Evolutionary conservation across 306 rosid genomes (phyloP), one percentile per base, ranked within the genome.

Genomic region (Dryas octopetala): DNA sequence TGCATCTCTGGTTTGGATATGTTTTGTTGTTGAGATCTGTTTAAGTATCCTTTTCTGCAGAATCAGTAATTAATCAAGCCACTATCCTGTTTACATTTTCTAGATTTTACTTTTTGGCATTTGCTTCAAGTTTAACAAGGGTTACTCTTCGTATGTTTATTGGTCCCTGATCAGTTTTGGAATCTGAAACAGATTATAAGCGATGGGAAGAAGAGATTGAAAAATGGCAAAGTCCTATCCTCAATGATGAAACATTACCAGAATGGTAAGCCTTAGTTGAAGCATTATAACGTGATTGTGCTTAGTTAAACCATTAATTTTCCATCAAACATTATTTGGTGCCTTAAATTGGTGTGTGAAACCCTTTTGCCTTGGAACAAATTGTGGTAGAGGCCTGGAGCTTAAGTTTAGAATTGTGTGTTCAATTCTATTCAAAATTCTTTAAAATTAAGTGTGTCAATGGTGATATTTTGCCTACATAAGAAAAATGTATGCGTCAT

Each of bases 191-290:
- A 92, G 97, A 83, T 85, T 95, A 95, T 77, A 92, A 88, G 79
- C 90, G 81, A 73, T 95, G 99, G 99, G 99, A 95, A 88, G 97
- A 92, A 86, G 97, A 92, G 72, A 95, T 95, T 80, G 97, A 92
- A 78, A 88, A 79, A 65, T 92, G 99, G 99, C 99, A 95, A 76
- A 80, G 52, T 55, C 99, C 97, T 76, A 76, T 95, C 82, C 97
- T 95, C 74, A 83, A 75, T 79, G 97, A 95, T 75, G 90, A 82
- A 71, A 85, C 74, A 73, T 84, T 95, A 52, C 97, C 97, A 26
- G 97, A 92, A 84, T 95, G 99, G 97, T 95, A 92, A 89, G 76
- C 76, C 59, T 75, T 76, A 28, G 19, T 81, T 51, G 28, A 66
- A 53, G 62, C 54, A 53, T 62, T 26, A 44, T 28, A 45, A 28